These are phyloP conservation scores for Septoria linicola DNA, from an alignment of 2,329 filamentous ascomycete genomes.

Conservation along the genomic window DNA sequence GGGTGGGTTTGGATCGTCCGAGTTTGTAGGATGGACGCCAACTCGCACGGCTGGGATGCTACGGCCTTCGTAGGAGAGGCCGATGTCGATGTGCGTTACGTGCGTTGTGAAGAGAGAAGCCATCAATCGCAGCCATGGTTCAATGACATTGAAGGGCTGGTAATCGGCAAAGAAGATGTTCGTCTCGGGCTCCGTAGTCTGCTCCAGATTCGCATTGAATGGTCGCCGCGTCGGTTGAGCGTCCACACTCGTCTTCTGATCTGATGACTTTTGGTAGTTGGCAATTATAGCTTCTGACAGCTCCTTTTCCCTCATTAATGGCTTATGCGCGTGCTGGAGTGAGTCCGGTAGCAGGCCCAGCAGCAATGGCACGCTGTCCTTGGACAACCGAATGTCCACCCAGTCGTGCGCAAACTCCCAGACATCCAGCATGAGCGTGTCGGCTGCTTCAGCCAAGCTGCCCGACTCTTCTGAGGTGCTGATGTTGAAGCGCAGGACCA, in stretches of 20 bases:
- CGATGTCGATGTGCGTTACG: slow-evolving; percentile 71
- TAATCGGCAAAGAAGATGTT: slow-evolving; percentile 92
- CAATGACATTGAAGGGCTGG: slow-evolving; percentile 78
- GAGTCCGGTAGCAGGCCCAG: slow-evolving; percentile 74
- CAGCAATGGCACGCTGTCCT: slow-evolving; percentile 74
- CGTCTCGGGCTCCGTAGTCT: slow-evolving; percentile 22
- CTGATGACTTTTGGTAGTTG: slow-evolving; percentile 55
- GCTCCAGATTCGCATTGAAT: slow-evolving; percentile 33
- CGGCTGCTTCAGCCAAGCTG: slow-evolving; percentile 69
- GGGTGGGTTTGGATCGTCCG: slow-evolving; percentile 44
- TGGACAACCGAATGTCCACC: slow-evolving; percentile 78
- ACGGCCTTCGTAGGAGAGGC: slow-evolving; percentile 83
- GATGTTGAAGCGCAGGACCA: slow-evolving; percentile 88
- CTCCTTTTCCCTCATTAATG: slow-evolving; percentile 69
- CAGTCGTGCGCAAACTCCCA: slow-evolving; percentile 82
- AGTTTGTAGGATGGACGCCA: slow-evolving; percentile 58
- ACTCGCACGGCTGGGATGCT: slow-evolving; percentile 81
- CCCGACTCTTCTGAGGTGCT: slow-evolving; percentile 65
- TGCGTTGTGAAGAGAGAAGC: slow-evolving; percentile 86
- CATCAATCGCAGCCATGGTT: slow-evolving; percentile 88
- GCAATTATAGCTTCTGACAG: slow-evolving; percentile 73
- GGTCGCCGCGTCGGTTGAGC: slow-evolving; percentile 14
- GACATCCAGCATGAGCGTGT: slow-evolving; percentile 79
- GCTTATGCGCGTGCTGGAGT: slow-evolving; percentile 68
- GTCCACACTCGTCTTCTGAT: slow-evolving; percentile 13